A percentile compares a stretch with the other conserved stretches of the same genome.
Evolutionary conservation across 331 rosid genomes (phyloP).

Genomic region (Prunus yedoensis): DNA sequence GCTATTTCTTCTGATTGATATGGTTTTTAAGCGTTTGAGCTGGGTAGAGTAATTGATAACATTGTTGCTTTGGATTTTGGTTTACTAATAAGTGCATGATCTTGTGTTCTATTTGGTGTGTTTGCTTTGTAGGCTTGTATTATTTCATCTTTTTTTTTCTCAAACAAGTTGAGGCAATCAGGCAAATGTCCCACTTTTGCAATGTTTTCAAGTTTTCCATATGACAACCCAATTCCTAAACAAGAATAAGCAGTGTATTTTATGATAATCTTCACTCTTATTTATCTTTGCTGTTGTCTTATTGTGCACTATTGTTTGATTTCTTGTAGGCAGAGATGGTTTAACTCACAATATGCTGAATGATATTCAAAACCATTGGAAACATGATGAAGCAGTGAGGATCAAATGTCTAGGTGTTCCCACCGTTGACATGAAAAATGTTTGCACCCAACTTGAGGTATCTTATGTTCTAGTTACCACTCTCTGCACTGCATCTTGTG

Average conservation of each 20-base stretch:
- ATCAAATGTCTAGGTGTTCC: slow-evolving; percentile 91
- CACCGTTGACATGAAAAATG: slow-evolving; percentile 88
- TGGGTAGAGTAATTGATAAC: background rate
- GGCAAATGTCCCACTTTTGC: background rate
- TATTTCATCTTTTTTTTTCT: background rate
- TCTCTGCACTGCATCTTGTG: slow-evolving; percentile 13
- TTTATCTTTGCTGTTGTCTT: slow-evolving; percentile 1
- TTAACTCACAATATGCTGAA: slow-evolving; percentile 92
- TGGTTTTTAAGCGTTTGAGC: background rate
- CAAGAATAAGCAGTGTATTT: background rate
- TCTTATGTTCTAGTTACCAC: slow-evolving; percentile 4
- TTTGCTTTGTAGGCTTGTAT: background rate
- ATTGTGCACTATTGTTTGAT: background rate
- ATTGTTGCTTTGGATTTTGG: background rate
- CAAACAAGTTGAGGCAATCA: background rate
- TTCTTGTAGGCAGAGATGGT: slow-evolving; percentile 81
- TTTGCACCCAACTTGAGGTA: slow-evolving; percentile 82
- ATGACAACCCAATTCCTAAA: background rate
- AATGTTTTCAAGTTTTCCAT: background rate
- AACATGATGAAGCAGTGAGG: slow-evolving; percentile 74
- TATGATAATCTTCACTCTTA: background rate
- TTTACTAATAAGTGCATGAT: background rate
- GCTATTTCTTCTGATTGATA: background rate
- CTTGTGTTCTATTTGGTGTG: background rate
- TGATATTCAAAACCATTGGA: slow-evolving; percentile 86